Percentiles rank a stretch among this genome's conserved stretches.
Evolutionary conservation across 1,284 basidiomycete genomes (phyloP).

Genomic region (Ustilago cynodontis): DNA sequence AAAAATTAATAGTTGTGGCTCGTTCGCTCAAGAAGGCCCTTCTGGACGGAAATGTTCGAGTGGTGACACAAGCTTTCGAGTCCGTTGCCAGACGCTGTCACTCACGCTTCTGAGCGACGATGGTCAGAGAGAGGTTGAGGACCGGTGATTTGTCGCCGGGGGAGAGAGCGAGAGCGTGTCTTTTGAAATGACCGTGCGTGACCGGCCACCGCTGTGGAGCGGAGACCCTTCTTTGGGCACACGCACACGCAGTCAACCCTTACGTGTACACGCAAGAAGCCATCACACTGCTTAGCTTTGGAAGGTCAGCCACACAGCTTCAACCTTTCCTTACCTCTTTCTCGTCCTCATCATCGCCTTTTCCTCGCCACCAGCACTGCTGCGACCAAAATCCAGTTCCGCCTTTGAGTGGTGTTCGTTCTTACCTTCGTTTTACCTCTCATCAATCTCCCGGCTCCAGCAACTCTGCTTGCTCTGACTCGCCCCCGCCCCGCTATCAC

Average conservation of each 20-base stretch:
- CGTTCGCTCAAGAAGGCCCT: neutral
- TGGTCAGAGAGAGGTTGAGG: neutral
- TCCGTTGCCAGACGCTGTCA: neutral
- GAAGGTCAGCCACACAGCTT: conserved; percentile 12
- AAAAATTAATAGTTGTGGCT: neutral
- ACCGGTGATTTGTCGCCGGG: neutral
- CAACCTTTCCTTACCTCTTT: neutral
- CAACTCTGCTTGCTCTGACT: neutral
- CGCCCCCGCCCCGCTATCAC: neutral
- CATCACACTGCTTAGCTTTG: conserved; percentile 1
- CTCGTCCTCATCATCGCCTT: neutral
- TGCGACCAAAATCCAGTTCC: conserved; percentile 12
- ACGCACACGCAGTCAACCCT: neutral
- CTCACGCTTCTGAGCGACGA: neutral
- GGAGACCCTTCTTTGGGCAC: conserved; percentile 8
- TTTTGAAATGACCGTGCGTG: neutral
- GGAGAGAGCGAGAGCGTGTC: neutral
- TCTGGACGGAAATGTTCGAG: neutral
- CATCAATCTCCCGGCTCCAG: neutral
- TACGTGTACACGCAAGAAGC: conserved; percentile 10
- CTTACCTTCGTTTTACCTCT: conserved; percentile 21
- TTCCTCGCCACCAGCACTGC: neutral
- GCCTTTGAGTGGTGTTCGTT: conserved; percentile 28
- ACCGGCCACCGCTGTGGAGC: neutral
- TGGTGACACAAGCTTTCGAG: neutral